These are phyloP conservation scores for Filobasidium floriforme DNA, from an alignment of 768 basidiomycete species.

Conservation along the genomic window DNA sequence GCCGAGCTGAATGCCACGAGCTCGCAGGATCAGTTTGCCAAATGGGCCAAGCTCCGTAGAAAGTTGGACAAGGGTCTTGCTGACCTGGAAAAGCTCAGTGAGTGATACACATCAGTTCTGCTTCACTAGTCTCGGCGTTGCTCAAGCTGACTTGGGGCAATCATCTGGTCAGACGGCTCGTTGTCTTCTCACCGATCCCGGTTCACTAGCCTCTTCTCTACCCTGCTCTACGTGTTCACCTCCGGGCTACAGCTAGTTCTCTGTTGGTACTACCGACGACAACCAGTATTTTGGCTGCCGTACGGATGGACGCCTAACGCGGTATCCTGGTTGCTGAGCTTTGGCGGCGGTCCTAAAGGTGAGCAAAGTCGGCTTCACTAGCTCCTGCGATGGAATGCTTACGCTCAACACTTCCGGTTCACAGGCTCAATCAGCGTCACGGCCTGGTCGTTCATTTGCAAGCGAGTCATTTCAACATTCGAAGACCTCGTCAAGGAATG, in stretches of 20 bases:
- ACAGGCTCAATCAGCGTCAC: conserved; percentile 85
- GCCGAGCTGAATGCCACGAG: conserved; percentile 80
- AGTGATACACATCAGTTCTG: conserved; percentile 23
- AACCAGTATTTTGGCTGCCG: conserved; percentile 91
- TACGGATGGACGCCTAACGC: conserved; percentile 77
- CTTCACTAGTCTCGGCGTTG: not conserved
- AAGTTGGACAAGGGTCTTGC: conserved; percentile 84
- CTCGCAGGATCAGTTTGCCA: conserved; percentile 95
- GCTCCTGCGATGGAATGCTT: not conserved
- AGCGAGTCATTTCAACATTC: conserved; percentile 67
- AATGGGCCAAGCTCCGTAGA: conserved; percentile 89
- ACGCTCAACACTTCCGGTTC: conserved; percentile 4
- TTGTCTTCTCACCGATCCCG: conserved; percentile 55
- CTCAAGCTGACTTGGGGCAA: not conserved
- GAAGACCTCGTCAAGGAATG: conserved; percentile 63
- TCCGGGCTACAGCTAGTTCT: conserved; percentile 74
- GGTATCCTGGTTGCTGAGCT: conserved; percentile 73
- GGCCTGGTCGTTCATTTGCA: conserved; percentile 92
- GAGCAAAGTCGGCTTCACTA: conserved; percentile 28
- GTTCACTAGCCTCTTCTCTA: conserved; percentile 66
- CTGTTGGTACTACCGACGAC: conserved; percentile 82
- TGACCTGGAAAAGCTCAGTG: conserved; percentile 87
- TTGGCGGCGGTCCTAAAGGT: conserved; percentile 88
- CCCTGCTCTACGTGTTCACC: conserved; percentile 71
- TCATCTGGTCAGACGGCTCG: conserved; percentile 55